Evolutionary conservation across 768 basidiomycete species (phyloP).

Genomic region (Pleurotus citrinopileatus): DNA sequence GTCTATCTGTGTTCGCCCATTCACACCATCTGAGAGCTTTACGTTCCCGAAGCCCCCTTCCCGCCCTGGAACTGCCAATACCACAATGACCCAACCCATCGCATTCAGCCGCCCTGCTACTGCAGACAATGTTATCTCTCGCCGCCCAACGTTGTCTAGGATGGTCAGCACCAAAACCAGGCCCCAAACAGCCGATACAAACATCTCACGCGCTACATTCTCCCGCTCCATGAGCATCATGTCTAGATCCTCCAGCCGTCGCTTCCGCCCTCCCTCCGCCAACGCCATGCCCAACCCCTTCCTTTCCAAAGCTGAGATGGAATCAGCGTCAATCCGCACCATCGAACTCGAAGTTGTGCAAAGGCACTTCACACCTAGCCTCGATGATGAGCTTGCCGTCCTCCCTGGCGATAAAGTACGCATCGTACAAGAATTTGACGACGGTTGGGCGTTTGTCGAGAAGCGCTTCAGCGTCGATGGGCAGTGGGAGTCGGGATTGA

Average conservation of each 20-base stretch:
- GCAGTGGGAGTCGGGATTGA: conserved; percentile 44
- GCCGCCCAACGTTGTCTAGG: neutral
- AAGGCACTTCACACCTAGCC: conserved; percentile 53
- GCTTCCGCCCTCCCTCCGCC: conserved; percentile 6
- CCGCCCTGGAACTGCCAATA: conserved; percentile 4
- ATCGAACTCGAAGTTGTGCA: conserved; percentile 44
- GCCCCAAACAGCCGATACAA: conserved; percentile 4
- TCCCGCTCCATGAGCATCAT: conserved; percentile 10
- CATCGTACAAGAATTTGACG: conserved; percentile 56
- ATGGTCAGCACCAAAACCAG: conserved; percentile 2
- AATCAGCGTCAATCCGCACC: neutral
- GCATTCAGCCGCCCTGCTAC: neutral
- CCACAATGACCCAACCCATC: neutral
- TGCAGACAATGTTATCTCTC: neutral
- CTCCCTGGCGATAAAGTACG: conserved; percentile 47
- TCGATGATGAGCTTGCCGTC: conserved; percentile 60
- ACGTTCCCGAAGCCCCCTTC: conserved; percentile 8
- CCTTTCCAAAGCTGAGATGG: conserved; percentile 2
- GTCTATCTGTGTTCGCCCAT: conserved; percentile 2
- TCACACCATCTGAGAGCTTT: conserved; percentile 4
- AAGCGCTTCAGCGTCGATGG: conserved; percentile 26
- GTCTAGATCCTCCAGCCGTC: conserved; percentile 7
- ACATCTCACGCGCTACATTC: neutral
- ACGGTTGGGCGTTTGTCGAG: conserved; percentile 70
- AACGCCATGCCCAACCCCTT: conserved; percentile 6